Conservation (phyloP, 1,284 basidiomycete genomes). For the Boletus sp. region DNA sequence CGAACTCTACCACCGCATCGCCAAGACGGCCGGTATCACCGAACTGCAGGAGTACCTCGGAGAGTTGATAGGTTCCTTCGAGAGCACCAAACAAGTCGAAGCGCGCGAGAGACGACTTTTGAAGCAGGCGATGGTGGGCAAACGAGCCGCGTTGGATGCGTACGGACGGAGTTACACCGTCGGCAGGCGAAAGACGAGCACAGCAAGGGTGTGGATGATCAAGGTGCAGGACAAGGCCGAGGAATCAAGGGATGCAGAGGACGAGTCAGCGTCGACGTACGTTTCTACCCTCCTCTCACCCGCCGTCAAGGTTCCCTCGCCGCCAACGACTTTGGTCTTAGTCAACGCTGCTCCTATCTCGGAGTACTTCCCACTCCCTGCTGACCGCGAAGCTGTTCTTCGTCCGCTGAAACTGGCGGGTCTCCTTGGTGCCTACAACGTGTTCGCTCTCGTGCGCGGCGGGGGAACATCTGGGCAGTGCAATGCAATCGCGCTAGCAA, state of each 20-base stretch:
- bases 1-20: constrained; percentile 68
- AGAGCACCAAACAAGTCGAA: constrained; percentile 58
- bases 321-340: constrained; percentile 58
- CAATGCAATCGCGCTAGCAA: constrained; percentile 81
- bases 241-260: constrained; percentile 19
- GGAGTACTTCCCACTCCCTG: constrained; percentile 73
- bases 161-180: constrained; percentile 78
- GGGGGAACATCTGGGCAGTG: constrained; percentile 90
- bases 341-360: constrained; percentile 82
- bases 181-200: constrained; percentile 82
- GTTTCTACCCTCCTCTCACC: constrained; percentile 23
- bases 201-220: constrained; percentile 92
- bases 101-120: constrained; percentile 44
- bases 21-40: constrained; percentile 57
- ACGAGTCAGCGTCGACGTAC: constrained; percentile 9
- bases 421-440: constrained; percentile 87
- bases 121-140: constrained; percentile 32
- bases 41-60: constrained; percentile 54
- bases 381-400: constrained; percentile 72
- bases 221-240: constrained; percentile 61
- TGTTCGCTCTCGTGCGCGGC: constrained; percentile 85
- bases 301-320: constrained; percentile 18
- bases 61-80: constrained; percentile 60
- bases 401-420: constrained; percentile 84
- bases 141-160: constrained; percentile 60